A percentile compares a stretch with the other conserved stretches of the same genome.
Conservation (phyloP, 768 basidiomycete species). For the Termitomyces eurrhizus region DNA sequence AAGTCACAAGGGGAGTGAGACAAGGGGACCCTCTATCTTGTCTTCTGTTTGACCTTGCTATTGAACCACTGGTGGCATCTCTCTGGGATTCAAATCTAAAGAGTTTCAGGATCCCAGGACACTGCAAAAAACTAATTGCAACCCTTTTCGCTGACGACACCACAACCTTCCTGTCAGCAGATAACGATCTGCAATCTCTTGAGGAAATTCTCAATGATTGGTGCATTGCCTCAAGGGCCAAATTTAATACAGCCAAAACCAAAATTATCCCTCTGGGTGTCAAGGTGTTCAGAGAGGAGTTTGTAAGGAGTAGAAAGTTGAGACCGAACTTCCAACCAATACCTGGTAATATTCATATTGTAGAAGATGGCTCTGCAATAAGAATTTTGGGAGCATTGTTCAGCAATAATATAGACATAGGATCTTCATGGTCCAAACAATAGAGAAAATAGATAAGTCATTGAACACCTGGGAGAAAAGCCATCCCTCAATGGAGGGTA, state of each 20-base stretch:
- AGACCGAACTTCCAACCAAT: fast-evolving
- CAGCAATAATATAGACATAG: too few relatives aligned
- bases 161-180: not conserved
- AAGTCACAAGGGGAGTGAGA: not conserved
- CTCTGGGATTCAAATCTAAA: not conserved
- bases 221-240: too few relatives aligned
- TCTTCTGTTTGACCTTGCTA: not conserved
- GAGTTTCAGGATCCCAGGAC: not conserved
- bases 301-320: not conserved
- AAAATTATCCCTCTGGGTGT: too few relatives aligned
- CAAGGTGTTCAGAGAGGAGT: not conserved
- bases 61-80: not conserved
- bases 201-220: too few relatives aligned
- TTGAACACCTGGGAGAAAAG: too few relatives aligned
- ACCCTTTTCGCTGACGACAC: not conserved
- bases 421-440: too few relatives aligned
- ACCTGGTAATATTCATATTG: not conserved
- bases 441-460: too few relatives aligned
- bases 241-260: too few relatives aligned
- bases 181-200: not conserved
- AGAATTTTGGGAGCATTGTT: not conserved
- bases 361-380: not conserved
- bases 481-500: too few relatives aligned
- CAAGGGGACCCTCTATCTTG: not conserved
- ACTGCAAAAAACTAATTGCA: not conserved